phyloP scores from a whole-genome alignment of 441 rosid species.

The Aquilaria agallochum region DNA sequence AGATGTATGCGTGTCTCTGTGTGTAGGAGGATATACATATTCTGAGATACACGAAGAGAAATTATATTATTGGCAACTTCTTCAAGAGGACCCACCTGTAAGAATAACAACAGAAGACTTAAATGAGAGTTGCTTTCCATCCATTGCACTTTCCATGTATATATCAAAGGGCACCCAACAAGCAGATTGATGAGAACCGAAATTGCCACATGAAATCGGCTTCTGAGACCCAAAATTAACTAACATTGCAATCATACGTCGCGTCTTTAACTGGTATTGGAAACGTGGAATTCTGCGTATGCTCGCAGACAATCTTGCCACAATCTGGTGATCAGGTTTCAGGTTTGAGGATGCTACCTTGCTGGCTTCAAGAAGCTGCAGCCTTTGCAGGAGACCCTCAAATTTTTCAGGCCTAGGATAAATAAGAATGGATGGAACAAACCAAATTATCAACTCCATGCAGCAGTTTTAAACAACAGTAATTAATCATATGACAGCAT shows the following conservation, averaged over 20 bases:
- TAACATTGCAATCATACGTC: slow-evolving; percentile 32
- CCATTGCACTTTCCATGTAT: slow-evolving; percentile 60
- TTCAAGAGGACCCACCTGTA: slow-evolving; percentile 31
- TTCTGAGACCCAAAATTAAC: slow-evolving; percentile 29
- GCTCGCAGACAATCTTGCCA: slow-evolving; percentile 38
- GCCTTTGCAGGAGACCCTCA: slow-evolving; percentile 48
- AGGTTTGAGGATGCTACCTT: slow-evolving; percentile 28
- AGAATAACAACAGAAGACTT: slow-evolving; percentile 42
- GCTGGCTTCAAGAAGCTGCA: slow-evolving; percentile 38
- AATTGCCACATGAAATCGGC: slow-evolving; percentile 27
- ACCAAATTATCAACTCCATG: background rate
- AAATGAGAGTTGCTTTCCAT: slow-evolving; percentile 48
- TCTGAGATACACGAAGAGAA: slow-evolving; percentile 4
- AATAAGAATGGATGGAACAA: slow-evolving; percentile 7
- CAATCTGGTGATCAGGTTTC: slow-evolving; percentile 28
- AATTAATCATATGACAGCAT: background rate
- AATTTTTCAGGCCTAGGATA: slow-evolving; percentile 52
- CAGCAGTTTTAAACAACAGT: background rate
- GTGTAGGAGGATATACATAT: background rate
- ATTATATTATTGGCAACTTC: background rate
- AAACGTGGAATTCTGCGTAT: slow-evolving; percentile 29
- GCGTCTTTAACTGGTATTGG: slow-evolving; percentile 34
- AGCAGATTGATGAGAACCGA: slow-evolving; percentile 33
- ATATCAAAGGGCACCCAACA: slow-evolving; percentile 66
- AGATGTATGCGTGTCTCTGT: no score